These are phyloP conservation scores for Cantharellus anzutake DNA, from an alignment of 768 basidiomycete genomes.

Conservation along the genomic window DNA sequence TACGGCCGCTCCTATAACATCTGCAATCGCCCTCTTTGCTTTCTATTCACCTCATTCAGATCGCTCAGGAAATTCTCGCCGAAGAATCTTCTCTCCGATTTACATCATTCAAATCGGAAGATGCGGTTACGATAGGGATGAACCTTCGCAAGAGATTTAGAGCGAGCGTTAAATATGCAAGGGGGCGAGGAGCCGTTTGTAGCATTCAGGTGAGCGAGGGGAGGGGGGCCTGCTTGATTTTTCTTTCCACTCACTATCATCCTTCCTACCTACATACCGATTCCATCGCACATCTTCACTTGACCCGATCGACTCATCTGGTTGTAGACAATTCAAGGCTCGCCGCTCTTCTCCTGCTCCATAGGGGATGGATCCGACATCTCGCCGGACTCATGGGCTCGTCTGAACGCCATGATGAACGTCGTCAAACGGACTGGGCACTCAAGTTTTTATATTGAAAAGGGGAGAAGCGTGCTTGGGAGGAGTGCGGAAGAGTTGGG, in stretches of 20 bases:
- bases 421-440: conserved; percentile 67
- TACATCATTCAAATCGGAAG: conserved; percentile 50
- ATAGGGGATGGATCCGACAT: conserved; percentile 45
- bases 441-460: conserved; percentile 53
- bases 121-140: conserved; percentile 47
- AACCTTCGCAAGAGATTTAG: conserved; percentile 62
- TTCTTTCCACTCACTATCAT: background rate
- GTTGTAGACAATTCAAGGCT: conserved; percentile 40
- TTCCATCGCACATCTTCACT: background rate
- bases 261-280: background rate
- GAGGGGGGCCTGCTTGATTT: background rate
- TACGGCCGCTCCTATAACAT: too few relatives aligned
- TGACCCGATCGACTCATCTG: background rate
- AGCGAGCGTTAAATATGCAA: conserved; percentile 22
- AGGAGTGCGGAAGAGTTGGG: conserved; percentile 28
- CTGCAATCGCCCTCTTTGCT: too few relatives aligned
- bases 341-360: conserved; percentile 64
- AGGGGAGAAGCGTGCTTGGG: conserved; percentile 47
- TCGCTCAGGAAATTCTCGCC: conserved; percentile 27
- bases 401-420: conserved; percentile 55
- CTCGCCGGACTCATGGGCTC: conserved; percentile 62
- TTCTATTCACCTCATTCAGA: background rate
- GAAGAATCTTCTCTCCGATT: conserved; percentile 60
- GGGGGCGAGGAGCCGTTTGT: conserved; percentile 51
- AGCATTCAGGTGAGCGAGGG: conserved; percentile 32